Conservation (phyloP, 139 green algal species). For the Chlamydomonas schloesseri region DNA sequence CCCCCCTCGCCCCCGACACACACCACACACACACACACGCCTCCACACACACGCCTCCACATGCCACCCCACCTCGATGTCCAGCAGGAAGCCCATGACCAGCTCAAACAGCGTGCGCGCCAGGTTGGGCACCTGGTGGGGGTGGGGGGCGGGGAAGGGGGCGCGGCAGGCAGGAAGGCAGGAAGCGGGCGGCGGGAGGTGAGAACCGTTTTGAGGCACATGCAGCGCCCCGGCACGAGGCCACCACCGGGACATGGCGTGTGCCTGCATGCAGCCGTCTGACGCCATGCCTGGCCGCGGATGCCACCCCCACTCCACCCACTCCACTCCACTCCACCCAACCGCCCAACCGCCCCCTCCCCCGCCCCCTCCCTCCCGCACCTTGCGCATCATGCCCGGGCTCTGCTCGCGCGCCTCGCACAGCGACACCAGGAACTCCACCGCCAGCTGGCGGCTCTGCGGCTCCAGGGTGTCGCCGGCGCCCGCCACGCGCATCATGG, state of each 20-base stretch:
- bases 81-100: constrained; percentile 91
- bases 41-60: background rate
- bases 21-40: background rate
- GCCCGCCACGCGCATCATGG: constrained; percentile 85
- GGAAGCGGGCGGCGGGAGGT: no score
- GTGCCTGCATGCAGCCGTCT: no score
- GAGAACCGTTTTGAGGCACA: no score
- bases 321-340: no score
- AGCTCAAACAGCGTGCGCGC: constrained; percentile 85
- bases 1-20: background rate
- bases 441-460: constrained; percentile 82
- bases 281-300: no score
- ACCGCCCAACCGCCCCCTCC: no score
- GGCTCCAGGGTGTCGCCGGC: constrained; percentile 63
- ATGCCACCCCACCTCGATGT: constrained; percentile 83
- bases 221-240: no score
- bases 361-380: background rate
- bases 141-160: no score
- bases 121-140: constrained; percentile 80
- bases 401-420: constrained; percentile 90
- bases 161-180: no score
- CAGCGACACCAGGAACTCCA: constrained; percentile 96
- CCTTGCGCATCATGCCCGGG: constrained; percentile 94
- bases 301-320: no score
- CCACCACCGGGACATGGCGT: no score